A percentile compares a stretch with the other conserved stretches of the same genome.
Conservation (phyloP, 179 eudicot genomes). For the Sideroxylon spinosum region DNA sequence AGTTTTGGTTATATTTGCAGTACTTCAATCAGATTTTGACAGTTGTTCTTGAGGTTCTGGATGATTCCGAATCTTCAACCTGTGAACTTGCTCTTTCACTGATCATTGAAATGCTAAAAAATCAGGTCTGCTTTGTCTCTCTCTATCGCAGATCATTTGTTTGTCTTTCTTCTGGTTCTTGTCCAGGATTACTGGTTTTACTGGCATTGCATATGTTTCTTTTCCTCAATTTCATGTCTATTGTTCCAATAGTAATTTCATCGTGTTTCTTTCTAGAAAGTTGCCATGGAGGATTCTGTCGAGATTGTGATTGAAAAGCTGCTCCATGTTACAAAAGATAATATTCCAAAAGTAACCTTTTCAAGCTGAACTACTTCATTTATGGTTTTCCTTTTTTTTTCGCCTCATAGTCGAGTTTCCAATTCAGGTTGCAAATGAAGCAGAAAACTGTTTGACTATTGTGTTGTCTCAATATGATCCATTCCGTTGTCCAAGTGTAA, state of each 20-base stretch:
- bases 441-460: constrained; percentile 73
- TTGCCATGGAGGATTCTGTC: constrained; percentile 78
- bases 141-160: neutral
- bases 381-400: constrained; percentile 7
- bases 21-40: constrained; percentile 94
- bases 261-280: constrained; percentile 50
- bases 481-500: constrained; percentile 79
- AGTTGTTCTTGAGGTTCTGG: constrained; percentile 73
- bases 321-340: constrained; percentile 66
- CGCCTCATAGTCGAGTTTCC: constrained; percentile 17
- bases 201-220: neutral
- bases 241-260: neutral
- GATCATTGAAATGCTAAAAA: constrained; percentile 83
- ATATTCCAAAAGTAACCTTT: constrained; percentile 53
- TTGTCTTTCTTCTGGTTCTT: constrained; percentile 7
- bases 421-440: constrained; percentile 78
- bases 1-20: constrained; percentile 43
- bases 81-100: constrained; percentile 62
- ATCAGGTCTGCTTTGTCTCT: constrained; percentile 53
- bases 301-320: constrained; percentile 93
- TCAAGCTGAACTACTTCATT: neutral
- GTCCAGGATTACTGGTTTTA: neutral
- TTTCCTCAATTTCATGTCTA: constrained; percentile 12
- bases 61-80: constrained; percentile 65
- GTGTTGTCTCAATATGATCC: constrained; percentile 90